phyloP scores from a whole-genome alignment of 2,329 filamentous ascomycete genomes.

The Hypoxylon sp. region DNA sequence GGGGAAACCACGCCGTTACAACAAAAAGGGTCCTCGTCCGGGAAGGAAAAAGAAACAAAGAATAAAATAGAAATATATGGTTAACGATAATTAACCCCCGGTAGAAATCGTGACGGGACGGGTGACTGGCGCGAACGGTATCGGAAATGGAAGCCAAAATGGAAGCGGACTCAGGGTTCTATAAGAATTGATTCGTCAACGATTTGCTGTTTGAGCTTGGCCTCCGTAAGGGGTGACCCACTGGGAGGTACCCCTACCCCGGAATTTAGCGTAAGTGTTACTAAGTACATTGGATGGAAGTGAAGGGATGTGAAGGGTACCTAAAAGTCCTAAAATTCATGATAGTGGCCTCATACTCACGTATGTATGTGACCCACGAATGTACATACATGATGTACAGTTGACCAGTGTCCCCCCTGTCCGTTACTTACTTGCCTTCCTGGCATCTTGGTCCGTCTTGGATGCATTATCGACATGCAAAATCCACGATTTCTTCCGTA shows the following conservation, averaged over 20 bases:
- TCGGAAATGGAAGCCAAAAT: constrained; percentile 36
- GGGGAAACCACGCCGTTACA: not conserved
- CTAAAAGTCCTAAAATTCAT: not conserved
- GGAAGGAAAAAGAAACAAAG: constrained; percentile 17
- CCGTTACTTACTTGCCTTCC: constrained; percentile 1
- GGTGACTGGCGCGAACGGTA: constrained; percentile 20
- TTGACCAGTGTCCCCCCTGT: not conserved
- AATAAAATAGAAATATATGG: constrained; percentile 12
- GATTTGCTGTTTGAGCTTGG: constrained; percentile 27
- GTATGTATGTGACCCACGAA: constrained; percentile 6
- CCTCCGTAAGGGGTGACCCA: constrained; percentile 32
- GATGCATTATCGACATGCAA: constrained; percentile 16
- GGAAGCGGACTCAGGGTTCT: constrained; percentile 14
- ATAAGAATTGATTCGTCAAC: constrained; percentile 44
- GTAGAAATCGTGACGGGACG: constrained; percentile 1
- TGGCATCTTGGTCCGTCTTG: constrained; percentile 2
- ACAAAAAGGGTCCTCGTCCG: constrained; percentile 1
- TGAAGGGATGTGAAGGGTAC: not conserved
- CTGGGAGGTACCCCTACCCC: constrained; percentile 34
- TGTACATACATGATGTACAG: constrained; percentile 5
- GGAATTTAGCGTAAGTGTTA: constrained; percentile 37
- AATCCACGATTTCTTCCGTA: constrained; percentile 45
- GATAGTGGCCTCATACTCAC: constrained; percentile 8
- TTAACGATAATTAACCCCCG: not conserved
- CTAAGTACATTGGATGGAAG: constrained; percentile 2